phyloP scores from a whole-genome alignment of 495 filamentous ascomycete species.

The Darksidea phi region DNA sequence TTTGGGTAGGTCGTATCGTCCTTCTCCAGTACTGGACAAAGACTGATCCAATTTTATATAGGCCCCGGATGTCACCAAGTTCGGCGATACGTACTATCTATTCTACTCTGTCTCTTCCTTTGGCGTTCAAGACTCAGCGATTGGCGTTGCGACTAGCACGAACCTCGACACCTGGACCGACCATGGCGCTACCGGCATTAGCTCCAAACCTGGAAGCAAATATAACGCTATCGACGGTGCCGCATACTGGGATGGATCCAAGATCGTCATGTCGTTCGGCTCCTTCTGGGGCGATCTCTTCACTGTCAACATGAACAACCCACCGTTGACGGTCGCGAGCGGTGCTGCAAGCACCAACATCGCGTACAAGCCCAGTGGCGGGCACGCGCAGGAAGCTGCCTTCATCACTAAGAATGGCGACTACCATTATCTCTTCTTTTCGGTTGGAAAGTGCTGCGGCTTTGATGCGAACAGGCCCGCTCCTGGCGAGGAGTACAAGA shows the following conservation, averaged over 20 bases:
- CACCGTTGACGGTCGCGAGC: slow-evolving; percentile 45
- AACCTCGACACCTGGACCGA: slow-evolving; percentile 64
- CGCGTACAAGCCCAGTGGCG: slow-evolving; percentile 54
- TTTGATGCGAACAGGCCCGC: slow-evolving; percentile 53
- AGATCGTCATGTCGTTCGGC: slow-evolving; percentile 62
- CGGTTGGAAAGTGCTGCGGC: slow-evolving; percentile 60
- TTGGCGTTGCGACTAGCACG: slow-evolving; percentile 66
- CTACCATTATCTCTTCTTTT: slow-evolving; percentile 70
- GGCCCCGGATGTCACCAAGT: slow-evolving; percentile 65
- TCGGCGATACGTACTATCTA: slow-evolving; percentile 62
- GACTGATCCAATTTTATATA: too few relatives aligned
- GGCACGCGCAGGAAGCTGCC: slow-evolving; percentile 58
- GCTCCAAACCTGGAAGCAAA: slow-evolving; percentile 45
- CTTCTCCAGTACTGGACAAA: too few relatives aligned
- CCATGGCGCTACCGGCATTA: slow-evolving; percentile 52
- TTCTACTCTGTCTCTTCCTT: slow-evolving; percentile 70
- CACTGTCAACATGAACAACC: slow-evolving; percentile 55
- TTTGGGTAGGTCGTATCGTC: too few relatives aligned
- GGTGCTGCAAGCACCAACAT: slow-evolving; percentile 49
- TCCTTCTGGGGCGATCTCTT: slow-evolving; percentile 69
- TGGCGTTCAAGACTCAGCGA: slow-evolving; percentile 61
- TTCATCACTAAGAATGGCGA: slow-evolving; percentile 55
- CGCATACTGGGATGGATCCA: slow-evolving; percentile 50
- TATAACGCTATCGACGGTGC: slow-evolving; percentile 75
- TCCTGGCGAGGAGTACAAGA: slow-evolving; percentile 63